Conservation (phyloP, 768 basidiomycete species). For the Boletus insuetus region DNA sequence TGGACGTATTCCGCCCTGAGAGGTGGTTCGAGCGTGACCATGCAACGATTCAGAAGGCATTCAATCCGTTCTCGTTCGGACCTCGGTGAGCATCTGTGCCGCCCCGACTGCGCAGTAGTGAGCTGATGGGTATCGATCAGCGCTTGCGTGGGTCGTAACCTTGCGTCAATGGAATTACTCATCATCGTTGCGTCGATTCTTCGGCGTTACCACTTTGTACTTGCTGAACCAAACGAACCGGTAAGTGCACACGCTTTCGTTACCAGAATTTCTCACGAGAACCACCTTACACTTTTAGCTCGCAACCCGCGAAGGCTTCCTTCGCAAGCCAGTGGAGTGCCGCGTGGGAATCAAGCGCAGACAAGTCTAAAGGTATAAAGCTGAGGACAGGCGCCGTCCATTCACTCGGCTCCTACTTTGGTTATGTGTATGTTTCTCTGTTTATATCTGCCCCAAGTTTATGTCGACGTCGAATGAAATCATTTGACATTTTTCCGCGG, state of each 20-base stretch:
- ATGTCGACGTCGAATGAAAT: background rate
- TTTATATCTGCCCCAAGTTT: background rate
- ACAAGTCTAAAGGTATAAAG: slow-evolving; percentile 28
- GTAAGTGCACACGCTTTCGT: slow-evolving; percentile 36
- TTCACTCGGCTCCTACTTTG: background rate
- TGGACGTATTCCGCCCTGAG: slow-evolving; percentile 73
- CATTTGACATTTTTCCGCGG: background rate
- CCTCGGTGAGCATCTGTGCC: slow-evolving; percentile 51
- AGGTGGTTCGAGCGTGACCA: slow-evolving; percentile 78
- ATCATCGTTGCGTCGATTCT: slow-evolving; percentile 81
- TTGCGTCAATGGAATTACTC: slow-evolving; percentile 75
- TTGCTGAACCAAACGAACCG: slow-evolving; percentile 54
- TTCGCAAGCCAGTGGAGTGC: slow-evolving; percentile 78
- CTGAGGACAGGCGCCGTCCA: background rate
- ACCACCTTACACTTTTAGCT: slow-evolving; percentile 41
- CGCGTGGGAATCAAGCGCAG: slow-evolving; percentile 70
- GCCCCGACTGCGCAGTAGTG: background rate
- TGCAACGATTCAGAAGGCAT: slow-evolving; percentile 61
- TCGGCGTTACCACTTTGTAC: slow-evolving; percentile 70
- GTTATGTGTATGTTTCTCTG: background rate
- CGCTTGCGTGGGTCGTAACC: slow-evolving; percentile 81
- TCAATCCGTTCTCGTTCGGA: slow-evolving; percentile 85
- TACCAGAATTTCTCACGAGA: slow-evolving; percentile 3
- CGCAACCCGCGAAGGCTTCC: slow-evolving; percentile 79
- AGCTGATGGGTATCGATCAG: slow-evolving; percentile 34